Evolutionary conservation across 768 basidiomycete genomes (phyloP).

Genomic region (Tubosaeta sp.): DNA sequence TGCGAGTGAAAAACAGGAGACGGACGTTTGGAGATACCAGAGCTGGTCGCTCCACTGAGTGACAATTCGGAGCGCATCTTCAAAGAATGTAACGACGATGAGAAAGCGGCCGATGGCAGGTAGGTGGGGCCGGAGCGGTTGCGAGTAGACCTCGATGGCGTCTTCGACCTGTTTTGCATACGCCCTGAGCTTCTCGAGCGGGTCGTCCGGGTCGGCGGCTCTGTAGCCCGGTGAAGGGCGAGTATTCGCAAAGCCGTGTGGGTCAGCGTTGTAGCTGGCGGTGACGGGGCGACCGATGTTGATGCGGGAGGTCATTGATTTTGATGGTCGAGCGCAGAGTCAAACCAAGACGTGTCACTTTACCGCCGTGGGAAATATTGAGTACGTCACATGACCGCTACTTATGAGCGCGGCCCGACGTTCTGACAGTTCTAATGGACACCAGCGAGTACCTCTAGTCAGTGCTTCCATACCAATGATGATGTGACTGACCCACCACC

Average conservation of each 20-base stretch:
- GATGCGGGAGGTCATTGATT: conserved; percentile 74
- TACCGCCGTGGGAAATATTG: conserved; percentile 19
- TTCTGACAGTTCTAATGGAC: background rate
- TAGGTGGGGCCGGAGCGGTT: conserved; percentile 90
- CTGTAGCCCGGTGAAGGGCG: conserved; percentile 68
- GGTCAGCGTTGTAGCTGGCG: conserved; percentile 61
- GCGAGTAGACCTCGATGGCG: conserved; percentile 84
- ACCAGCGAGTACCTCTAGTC: conserved; percentile 21
- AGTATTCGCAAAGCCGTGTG: conserved; percentile 76
- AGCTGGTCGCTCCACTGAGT: conserved; percentile 97
- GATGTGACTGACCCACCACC: background rate
- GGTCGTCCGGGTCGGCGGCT: conserved; percentile 78
- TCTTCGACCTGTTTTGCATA: conserved; percentile 83
- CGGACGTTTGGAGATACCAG: conserved; percentile 96
- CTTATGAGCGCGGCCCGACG: too few relatives aligned
- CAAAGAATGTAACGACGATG: conserved; percentile 97
- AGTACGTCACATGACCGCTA: conserved; percentile 19
- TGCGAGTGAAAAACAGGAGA: conserved; percentile 10
- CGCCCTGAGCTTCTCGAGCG: conserved; percentile 69
- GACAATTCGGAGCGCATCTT: conserved; percentile 90
- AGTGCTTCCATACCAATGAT: conserved; percentile 5
- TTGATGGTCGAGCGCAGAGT: background rate
- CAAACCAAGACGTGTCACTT: conserved; percentile 22
- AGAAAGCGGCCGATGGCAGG: conserved; percentile 94
- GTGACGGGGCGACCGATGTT: conserved; percentile 71